Base-by-base conservation (phyloP, 345 rosid genomes). In the Citrus hindsii region DNA sequence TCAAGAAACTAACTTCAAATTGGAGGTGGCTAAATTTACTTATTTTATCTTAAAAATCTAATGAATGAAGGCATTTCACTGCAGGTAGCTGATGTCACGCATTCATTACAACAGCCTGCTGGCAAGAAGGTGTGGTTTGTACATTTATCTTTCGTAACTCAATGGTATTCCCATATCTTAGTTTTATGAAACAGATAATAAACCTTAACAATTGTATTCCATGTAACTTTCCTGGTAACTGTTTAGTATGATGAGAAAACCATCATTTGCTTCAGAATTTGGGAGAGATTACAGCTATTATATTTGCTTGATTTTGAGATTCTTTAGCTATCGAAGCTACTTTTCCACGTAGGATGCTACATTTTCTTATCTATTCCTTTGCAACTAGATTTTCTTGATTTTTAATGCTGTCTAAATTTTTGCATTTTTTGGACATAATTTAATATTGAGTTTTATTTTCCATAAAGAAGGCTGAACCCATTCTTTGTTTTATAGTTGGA, bases 81-180 rank as follows among this genome's bases (percentile, higher is more conserved):
- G 32, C 90, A 96, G 98, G 97, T 94, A 14, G 98, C 99, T 65
- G 99, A 96, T 85, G 75, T 96, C 61, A 96, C 98, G 42, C 98
- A 96, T 85, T 89, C 99, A 42, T 85, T 96, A 40, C 99, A 94
- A 80, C 98, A 94, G 86, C 99, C 99, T 82, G 97, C 98, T 59
- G 97, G 97, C 75, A 91, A 71, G 87, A 91, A 96, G 98, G 99
- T 92, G 33, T 55, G 78, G 18, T 55, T 65, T 79, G 25, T 48
- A 30, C 33, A 64, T 76, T 66, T 76, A 16, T 71, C 21, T 67
- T 35, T 48, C n/a, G 1, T 2, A 37, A 59, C 38, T 79, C 38
- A 42, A 77, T 13, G 13, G 63, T 71, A 59, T 51, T 74, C 38
- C 67, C 14, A 6, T 24, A 37, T 56, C 77, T 67, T 12, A 35